Evolutionary conservation across 2,329 filamentous ascomycete species (phyloP).

Genomic region (Ophiocordyceps camponoti-saundersi): DNA sequence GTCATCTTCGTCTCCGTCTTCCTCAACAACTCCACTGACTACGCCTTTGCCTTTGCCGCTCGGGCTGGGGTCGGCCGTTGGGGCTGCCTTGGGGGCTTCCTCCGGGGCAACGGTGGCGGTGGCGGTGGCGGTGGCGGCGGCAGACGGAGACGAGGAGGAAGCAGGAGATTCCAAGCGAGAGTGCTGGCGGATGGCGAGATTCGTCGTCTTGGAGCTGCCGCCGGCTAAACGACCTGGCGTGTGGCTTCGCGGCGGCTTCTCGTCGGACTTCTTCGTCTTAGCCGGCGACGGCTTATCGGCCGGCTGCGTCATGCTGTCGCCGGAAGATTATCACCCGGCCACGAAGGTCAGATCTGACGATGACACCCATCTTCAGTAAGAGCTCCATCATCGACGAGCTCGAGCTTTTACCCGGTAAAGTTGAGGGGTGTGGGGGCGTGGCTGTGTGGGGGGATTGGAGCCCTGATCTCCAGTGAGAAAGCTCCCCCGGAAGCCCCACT

Average conservation of each 20-base stretch:
- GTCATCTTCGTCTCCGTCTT: conserved; percentile 8
- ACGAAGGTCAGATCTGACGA: no score
- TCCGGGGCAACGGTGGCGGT: not conserved
- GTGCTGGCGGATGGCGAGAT: conserved; percentile 35
- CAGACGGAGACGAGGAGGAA: conserved; percentile 12
- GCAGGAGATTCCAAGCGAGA: conserved; percentile 25
- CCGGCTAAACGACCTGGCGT: conserved; percentile 44
- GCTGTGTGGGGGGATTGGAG: no score
- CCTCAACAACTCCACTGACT: conserved; percentile 7
- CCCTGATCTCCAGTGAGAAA: no score
- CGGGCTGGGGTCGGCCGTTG: not conserved
- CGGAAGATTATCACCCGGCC: not conserved
- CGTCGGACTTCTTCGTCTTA: conserved; percentile 6
- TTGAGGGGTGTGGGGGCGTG: no score
- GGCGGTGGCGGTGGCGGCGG: conserved; percentile 9
- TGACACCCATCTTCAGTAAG: no score
- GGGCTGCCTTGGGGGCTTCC: no score
- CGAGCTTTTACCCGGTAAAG: no score
- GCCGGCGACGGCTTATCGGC: conserved; percentile 3
- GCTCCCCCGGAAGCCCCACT: no score
- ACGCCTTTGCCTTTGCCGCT: not conserved
- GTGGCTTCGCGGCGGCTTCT: conserved; percentile 31
- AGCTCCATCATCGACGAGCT: no score
- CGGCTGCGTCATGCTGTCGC: conserved; percentile 19
- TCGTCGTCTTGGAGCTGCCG: conserved; percentile 37